Evolutionary conservation across 2,329 filamentous ascomycete genomes (phyloP), one percentile per base, ranked within the genome.

Genomic region (Phaeosphaeriaceae sp.): DNA sequence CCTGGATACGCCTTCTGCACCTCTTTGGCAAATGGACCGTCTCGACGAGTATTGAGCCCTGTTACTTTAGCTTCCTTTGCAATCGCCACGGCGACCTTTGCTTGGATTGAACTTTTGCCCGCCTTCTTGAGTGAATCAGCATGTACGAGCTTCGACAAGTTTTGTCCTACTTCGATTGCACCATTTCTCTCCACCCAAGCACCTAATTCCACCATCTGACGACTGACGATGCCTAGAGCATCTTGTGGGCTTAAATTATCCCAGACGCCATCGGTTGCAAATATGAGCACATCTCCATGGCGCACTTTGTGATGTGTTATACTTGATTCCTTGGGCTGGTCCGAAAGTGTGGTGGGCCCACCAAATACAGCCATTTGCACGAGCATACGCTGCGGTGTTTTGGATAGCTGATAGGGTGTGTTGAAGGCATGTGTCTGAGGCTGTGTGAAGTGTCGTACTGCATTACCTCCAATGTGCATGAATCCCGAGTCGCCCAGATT

Each of bases 351-450:
- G 46, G 73, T 70, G 4, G 72, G 69, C 2, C 83, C 80, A 36
- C 93, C 93, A 71, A 96, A 97, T 21, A 90, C 84, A 11, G 87
- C 85, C 63, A 92, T 88, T 64, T 94, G 89, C 17, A 86, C 84
- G 48, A 91, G 83, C 75, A 96, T 87, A 61, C 83, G 85, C 3
- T 88, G 84, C 0, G 94, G 93, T 6, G 97, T 87, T 44, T 96
- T 86, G 45, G 91, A 93, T 33, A 99, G 83, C 73, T 99, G 94
- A 69, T 90, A 99, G 0, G 94, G 94, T 0, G 94, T 97, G 74
- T 99, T 99, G 82, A 99, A 99, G 35, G 88, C 92, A 73, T 99
- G 94, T 0, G 92, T 97, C 74, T 99, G 94, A 18, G 91, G 88
- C 39, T 87, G 83, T 2, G 92, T 96, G 67, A 86, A 87, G 47